These are phyloP conservation scores for Pichia sp. DNA, from an alignment of 1,139 yeast genomes.

Conservation along the genomic window DNA sequence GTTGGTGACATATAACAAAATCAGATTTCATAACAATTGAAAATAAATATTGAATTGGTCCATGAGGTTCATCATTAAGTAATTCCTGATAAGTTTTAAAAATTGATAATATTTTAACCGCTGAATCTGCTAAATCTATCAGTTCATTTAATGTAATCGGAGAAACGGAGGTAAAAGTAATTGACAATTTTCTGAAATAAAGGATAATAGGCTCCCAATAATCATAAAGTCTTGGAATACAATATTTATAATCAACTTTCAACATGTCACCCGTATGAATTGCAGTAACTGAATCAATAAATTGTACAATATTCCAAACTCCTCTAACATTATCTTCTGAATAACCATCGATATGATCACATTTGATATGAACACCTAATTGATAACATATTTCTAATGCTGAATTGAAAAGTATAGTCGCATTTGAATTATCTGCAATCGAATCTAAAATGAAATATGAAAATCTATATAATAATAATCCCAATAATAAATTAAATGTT, in stretches of 20 bases:
- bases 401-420: conserved; percentile 4
- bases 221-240: conserved; percentile 13
- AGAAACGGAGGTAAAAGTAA: conserved; percentile 13
- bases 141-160: conserved; percentile 18
- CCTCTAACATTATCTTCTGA: conserved; percentile 7
- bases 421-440: conserved; percentile 15
- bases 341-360: conserved; percentile 7
- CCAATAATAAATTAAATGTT: conserved; percentile 14
- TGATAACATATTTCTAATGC: conserved; percentile 2
- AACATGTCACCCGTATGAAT: conserved; percentile 18
- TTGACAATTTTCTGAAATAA: conserved; percentile 14
- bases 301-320: conserved; percentile 18
- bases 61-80: background rate
- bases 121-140: conserved; percentile 9
- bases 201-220: conserved; percentile 6
- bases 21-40: conserved; percentile 6
- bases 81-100: conserved; percentile 15
- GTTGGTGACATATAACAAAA: conserved; percentile 6
- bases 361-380: conserved; percentile 11
- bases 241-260: conserved; percentile 19
- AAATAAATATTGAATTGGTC: conserved; percentile 1
- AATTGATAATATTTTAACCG: conserved; percentile 9
- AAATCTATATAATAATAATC: conserved; percentile 13
- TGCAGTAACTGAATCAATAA: conserved; percentile 18
- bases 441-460: conserved; percentile 8